Base-by-base conservation (phyloP, 768 basidiomycete species). In the Myochromella boudieri region DNA sequence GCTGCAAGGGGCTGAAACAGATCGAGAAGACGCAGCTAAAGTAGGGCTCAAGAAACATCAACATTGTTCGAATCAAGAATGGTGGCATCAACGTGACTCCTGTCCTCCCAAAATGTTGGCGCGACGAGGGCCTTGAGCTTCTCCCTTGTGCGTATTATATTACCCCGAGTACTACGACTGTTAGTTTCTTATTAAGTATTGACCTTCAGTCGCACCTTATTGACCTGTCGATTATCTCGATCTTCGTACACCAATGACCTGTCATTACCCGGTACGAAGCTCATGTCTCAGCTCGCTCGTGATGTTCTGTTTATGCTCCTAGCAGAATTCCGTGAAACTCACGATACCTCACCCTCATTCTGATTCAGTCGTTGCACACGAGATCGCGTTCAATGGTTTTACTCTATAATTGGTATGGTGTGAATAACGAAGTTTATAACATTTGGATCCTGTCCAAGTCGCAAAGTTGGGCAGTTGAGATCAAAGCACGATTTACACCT, bases 31-130 rank as follows among this genome's bases (percentile, higher is more conserved):
- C 3, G 54, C 51, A 15, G 74, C 74, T 9, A 72, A 68, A 18
- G 75, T 74, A 3, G 75, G 76, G n/a, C n/a, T n/a, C n/a, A 12
- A 74, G 76, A 56, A 78, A 76, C 18, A 67, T 76, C 41, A 73
- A 71, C 41, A 65, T 76, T 42, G 75, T 74, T 26, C 75, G 74
- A 2, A 70, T 76, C 55, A 75, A 72, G 49, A 69, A 68, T 32
- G 74, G 68, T 3, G 74, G 74, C 25, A 70, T 77, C 25, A 76
- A 76, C 44, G 60, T 74, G 22, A 75, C 74, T 1, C 62, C 76
- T 6, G 68, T 72, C 4, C 66, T 70, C 37, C 62, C 69, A 0
- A 72, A 74, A 17, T 72, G 72, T 11, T 77, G 75, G 74, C 67
- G 67, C 12, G 63, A 66, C 5, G 60, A 63, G 31, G 71, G 72